Conservation (phyloP, 2,329 filamentous ascomycete genomes). For the Sarocladium brachiariae region DNA sequence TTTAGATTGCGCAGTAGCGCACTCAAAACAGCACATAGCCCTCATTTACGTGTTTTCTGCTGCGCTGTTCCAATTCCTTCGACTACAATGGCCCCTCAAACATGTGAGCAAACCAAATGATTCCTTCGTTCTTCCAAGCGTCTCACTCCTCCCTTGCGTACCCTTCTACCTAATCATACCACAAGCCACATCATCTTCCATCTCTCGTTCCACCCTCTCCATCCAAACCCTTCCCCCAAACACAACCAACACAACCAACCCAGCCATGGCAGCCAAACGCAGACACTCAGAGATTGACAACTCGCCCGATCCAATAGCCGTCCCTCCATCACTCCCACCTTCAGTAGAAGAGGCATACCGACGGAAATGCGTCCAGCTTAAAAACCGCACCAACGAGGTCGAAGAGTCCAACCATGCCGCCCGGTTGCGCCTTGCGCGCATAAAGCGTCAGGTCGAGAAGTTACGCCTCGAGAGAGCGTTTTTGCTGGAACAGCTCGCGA, state of each 20-base stretch:
- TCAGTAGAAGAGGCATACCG: constrained; percentile 95
- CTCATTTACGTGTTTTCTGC: not conserved
- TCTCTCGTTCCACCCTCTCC: not conserved
- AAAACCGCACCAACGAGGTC: constrained; percentile 84
- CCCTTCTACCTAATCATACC: not conserved
- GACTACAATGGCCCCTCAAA: constrained; percentile 15
- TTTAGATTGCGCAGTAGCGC: not conserved
- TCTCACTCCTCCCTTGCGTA: constrained; percentile 7
- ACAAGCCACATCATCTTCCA: not conserved
- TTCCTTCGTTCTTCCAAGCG: not conserved
- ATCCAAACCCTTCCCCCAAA: not conserved
- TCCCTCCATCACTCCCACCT: constrained; percentile 63
- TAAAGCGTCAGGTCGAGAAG: constrained; percentile 84
- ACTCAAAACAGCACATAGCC: not conserved
- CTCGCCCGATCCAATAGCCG: constrained; percentile 30
- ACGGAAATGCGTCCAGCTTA: constrained; percentile 91
- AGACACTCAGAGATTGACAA: constrained; percentile 28
- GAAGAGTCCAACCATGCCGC: constrained; percentile 86
- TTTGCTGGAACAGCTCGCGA: constrained; percentile 64
- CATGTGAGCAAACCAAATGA: constrained; percentile 12
- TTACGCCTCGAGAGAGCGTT: constrained; percentile 80
- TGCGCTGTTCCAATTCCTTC: not conserved
- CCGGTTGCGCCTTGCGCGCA: constrained; percentile 67
- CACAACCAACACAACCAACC: constrained; percentile 1
- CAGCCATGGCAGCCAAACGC: constrained; percentile 29